Conservation (phyloP, 768 basidiomycete genomes). For the Coprinopsis marcescibilis region DNA sequence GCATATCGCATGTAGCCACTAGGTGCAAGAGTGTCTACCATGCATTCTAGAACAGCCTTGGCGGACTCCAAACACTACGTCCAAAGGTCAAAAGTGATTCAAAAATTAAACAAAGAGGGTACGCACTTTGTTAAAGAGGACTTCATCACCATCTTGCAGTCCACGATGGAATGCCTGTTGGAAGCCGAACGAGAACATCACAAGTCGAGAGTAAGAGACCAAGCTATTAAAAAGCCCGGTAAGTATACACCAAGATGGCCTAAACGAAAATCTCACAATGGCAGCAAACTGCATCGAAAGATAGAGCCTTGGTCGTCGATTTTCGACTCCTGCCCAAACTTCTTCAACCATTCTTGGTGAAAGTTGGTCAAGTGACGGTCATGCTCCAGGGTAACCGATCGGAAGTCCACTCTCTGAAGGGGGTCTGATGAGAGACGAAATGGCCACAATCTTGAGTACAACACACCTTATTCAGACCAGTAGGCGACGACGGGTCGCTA, state of each 20-base stretch:
- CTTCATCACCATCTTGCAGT: slow-evolving; percentile 50
- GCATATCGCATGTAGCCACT: slow-evolving; percentile 75
- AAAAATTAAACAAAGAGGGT: background rate
- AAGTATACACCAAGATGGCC: background rate
- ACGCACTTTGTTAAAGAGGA: slow-evolving; percentile 65
- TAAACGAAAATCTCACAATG: slow-evolving; percentile 52
- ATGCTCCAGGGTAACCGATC: slow-evolving; percentile 52
- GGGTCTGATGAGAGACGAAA: no score
- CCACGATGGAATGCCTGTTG: slow-evolving; percentile 76
- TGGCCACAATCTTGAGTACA: no score
- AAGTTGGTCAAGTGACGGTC: slow-evolving; percentile 53
- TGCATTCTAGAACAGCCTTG: slow-evolving; percentile 55
- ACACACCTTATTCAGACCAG: slow-evolving; percentile 63
- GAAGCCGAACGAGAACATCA: slow-evolving; percentile 85
- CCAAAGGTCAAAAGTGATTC: slow-evolving; percentile 9
- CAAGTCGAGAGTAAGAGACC: slow-evolving; percentile 70
- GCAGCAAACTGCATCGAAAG: slow-evolving; percentile 62
- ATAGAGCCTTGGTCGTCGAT: slow-evolving; percentile 48
- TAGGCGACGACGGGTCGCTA: slow-evolving; percentile 60
- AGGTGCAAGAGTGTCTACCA: slow-evolving; percentile 61
- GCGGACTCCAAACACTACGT: slow-evolving; percentile 66
- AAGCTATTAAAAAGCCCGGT: slow-evolving; percentile 38
- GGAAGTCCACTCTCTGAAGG: slow-evolving; percentile 64
- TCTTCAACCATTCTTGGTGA: slow-evolving; percentile 59
- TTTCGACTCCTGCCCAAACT: slow-evolving; percentile 58